Evolutionary conservation across 164 flowering plant species (phyloP).

Genomic region (Chimonanthus praecox): DNA sequence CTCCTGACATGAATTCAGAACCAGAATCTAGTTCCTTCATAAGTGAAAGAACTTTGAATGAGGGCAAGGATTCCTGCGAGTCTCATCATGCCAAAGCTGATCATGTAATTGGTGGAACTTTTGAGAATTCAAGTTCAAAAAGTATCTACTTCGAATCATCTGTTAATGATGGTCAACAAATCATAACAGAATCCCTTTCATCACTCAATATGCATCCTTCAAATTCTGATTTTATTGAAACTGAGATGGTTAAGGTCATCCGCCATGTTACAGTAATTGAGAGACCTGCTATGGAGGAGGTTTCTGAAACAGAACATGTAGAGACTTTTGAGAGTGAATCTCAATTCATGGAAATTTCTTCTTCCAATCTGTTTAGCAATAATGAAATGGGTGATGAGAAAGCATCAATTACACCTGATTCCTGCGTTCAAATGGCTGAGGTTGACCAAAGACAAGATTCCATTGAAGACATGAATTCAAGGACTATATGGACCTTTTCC

Average conservation of each 20-base stretch:
- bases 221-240: slow-evolving; percentile 13
- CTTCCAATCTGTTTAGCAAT: slow-evolving; percentile 6
- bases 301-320: slow-evolving; percentile 8
- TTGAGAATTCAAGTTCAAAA: slow-evolving; percentile 15
- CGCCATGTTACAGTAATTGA: slow-evolving; percentile 19
- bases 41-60: slow-evolving; percentile 1
- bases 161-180: background rate
- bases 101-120: slow-evolving; percentile 10
- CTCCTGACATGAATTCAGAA: slow-evolving; percentile 19
- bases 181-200: slow-evolving; percentile 8
- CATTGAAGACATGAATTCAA: slow-evolving; percentile 14
- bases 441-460: slow-evolving; percentile 16
- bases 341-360: slow-evolving; percentile 3
- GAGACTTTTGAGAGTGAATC: slow-evolving; percentile 11
- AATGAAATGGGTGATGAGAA: slow-evolving; percentile 12
- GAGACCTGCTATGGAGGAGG: slow-evolving; percentile 6
- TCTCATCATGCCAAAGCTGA: background rate
- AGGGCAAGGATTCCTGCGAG: background rate
- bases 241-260: slow-evolving; percentile 18
- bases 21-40: slow-evolving; percentile 10
- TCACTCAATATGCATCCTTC: background rate
- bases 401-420: slow-evolving; percentile 4
- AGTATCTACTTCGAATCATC: slow-evolving; percentile 3
- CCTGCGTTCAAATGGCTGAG: slow-evolving; percentile 9
- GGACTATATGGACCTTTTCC: slow-evolving; percentile 10